These are phyloP conservation scores for Diplodia corticola DNA, from an alignment of 2,329 filamentous ascomycete species.

Conservation along the genomic window DNA sequence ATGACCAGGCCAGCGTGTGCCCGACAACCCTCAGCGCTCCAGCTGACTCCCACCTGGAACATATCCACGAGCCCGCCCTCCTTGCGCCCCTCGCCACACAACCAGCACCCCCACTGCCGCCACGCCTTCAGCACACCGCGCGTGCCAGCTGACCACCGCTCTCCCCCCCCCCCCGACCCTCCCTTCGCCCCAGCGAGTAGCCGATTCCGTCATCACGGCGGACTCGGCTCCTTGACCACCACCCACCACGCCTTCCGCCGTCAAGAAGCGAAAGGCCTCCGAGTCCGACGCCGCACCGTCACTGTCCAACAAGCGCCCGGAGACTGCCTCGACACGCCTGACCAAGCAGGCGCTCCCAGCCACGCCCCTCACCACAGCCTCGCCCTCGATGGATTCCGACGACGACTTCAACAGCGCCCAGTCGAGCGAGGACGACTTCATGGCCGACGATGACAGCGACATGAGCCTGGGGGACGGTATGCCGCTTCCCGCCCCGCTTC, in stretches of 20 bases:
- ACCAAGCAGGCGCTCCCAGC: constrained; percentile 30
- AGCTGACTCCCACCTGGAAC: constrained; percentile 19
- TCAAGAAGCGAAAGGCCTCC: constrained; percentile 43
- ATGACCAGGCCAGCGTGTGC: constrained; percentile 20
- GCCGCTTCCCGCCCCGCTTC: background rate
- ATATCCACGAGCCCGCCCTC: constrained; percentile 2
- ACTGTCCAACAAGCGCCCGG: constrained; percentile 36
- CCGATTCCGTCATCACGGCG: constrained; percentile 46
- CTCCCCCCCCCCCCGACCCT: background rate
- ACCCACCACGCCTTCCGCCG: constrained; percentile 38
- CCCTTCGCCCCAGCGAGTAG: constrained; percentile 13
- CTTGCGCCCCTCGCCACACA: constrained; percentile 1
- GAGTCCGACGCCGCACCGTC: constrained; percentile 35
- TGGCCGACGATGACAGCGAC: constrained; percentile 77
- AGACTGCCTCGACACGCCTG: constrained; percentile 23
- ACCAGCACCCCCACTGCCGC: constrained; percentile 5
- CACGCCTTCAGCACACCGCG: background rate
- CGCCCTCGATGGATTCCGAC: constrained; percentile 83
- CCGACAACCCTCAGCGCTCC: constrained; percentile 18
- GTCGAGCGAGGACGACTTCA: constrained; percentile 73
- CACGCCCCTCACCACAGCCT: constrained; percentile 37
- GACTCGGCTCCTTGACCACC: constrained; percentile 36
- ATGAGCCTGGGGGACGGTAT: constrained; percentile 50
- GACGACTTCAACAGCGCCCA: constrained; percentile 87
- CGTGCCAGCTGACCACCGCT: constrained; percentile 2